These are phyloP conservation scores for Yamadazyma diospyri DNA, from an alignment of 1,139 yeast species.

Conservation along the genomic window DNA sequence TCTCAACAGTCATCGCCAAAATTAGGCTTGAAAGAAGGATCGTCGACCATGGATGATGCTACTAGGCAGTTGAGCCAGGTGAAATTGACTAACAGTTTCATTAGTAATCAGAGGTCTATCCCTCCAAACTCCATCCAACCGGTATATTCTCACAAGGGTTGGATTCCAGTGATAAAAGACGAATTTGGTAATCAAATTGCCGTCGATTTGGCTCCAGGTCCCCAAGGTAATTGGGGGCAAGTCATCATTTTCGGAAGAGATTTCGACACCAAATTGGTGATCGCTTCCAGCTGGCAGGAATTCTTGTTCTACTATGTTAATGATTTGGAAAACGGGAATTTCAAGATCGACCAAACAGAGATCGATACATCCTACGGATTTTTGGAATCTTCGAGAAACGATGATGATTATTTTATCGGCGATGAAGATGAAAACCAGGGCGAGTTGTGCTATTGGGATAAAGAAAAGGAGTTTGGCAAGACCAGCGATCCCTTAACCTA, in stretches of 20 bases:
- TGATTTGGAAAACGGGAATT: constrained; percentile 55
- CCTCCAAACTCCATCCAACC: constrained; percentile 58
- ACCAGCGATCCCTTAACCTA: constrained; percentile 38
- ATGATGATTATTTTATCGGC: constrained; percentile 43
- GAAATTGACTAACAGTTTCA: constrained; percentile 28
- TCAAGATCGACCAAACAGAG: constrained; percentile 45
- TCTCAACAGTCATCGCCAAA: constrained; percentile 10
- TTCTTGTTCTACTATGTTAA: constrained; percentile 46
- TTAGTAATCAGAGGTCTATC: constrained; percentile 51
- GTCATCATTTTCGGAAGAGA: constrained; percentile 63
- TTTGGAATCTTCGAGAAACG: constrained; percentile 34
- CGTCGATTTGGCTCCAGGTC: constrained; percentile 60
- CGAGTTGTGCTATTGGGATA: constrained; percentile 35
- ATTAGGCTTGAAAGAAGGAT: constrained; percentile 11
- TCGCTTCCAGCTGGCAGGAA: constrained; percentile 55
- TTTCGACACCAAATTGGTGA: constrained; percentile 57
- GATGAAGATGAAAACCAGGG: constrained; percentile 50
- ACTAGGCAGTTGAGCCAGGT: constrained; percentile 8
- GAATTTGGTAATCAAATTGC: constrained; percentile 61
- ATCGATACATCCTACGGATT: constrained; percentile 28
- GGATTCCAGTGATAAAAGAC: constrained; percentile 61
- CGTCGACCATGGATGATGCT: constrained; percentile 17
- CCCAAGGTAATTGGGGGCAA: constrained; percentile 60
- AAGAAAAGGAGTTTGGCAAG: constrained; percentile 32
- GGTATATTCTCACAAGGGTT: constrained; percentile 52